phyloP scores from a whole-genome alignment of 768 basidiomycete species.

The Boletus reticulatus region DNA sequence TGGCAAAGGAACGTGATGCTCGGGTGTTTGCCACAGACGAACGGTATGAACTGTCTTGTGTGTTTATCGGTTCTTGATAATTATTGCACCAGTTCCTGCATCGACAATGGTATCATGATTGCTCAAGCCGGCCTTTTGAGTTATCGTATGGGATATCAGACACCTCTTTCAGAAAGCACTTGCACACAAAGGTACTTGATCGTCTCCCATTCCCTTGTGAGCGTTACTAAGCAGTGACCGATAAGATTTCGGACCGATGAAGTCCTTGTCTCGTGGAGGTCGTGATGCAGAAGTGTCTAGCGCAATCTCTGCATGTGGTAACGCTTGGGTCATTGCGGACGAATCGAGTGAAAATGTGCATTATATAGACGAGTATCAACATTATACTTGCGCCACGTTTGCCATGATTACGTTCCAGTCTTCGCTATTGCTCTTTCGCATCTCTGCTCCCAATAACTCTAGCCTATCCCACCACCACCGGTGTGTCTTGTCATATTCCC shows the following conservation, averaged over 20 bases:
- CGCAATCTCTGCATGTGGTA: neutral
- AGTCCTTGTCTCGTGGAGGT: slow-evolving; percentile 89
- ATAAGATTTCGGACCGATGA: slow-evolving; percentile 91
- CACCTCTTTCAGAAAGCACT: slow-evolving; percentile 73
- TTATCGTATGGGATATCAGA: slow-evolving; percentile 86
- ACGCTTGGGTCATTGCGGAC: neutral
- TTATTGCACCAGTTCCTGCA: slow-evolving; percentile 77
- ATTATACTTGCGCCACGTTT: slow-evolving; percentile 39
- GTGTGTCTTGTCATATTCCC: slow-evolving; percentile 53
- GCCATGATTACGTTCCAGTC: slow-evolving; percentile 51
- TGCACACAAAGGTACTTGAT: slow-evolving; percentile 79
- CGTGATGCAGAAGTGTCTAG: slow-evolving; percentile 1
- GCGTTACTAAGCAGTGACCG: slow-evolving; percentile 7
- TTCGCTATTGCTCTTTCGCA: slow-evolving; percentile 43
- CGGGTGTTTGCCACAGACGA: slow-evolving; percentile 95
- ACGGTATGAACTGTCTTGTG: slow-evolving; percentile 48
- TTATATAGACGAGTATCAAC: neutral
- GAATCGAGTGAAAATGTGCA: neutral
- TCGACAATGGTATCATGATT: slow-evolving; percentile 99
- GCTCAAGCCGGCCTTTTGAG: slow-evolving; percentile 94
- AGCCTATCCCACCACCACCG: slow-evolving; percentile 83
- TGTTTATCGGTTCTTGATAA: neutral
- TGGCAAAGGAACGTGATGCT: slow-evolving; percentile 89
- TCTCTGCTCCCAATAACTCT: slow-evolving; percentile 38
- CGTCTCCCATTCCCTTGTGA: neutral